These are phyloP conservation scores for Phialophora macrospora DNA, from an alignment of 2,329 filamentous ascomycete species.

Conservation along the genomic window DNA sequence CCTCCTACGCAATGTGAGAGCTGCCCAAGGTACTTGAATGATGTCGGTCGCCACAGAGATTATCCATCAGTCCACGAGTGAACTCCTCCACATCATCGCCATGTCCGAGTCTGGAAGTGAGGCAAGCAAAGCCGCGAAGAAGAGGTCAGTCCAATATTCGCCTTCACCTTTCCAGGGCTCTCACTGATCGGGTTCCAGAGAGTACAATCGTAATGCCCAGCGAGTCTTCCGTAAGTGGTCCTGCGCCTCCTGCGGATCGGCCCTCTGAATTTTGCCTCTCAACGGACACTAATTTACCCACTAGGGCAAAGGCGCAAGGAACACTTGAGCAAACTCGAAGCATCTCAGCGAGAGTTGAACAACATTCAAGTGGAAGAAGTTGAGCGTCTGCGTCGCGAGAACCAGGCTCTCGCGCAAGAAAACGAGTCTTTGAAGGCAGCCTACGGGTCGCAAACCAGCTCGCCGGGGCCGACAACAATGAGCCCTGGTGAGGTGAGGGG, in stretches of 20 bases:
- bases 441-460: slow-evolving; percentile 44
- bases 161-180: background rate
- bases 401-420: slow-evolving; percentile 48
- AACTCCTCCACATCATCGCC: slow-evolving; percentile 27
- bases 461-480: slow-evolving; percentile 36
- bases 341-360: slow-evolving; percentile 49
- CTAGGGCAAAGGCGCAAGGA: slow-evolving; percentile 53
- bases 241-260: slow-evolving; percentile 13
- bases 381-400: slow-evolving; percentile 48
- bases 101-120: slow-evolving; percentile 43
- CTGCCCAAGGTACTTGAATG: slow-evolving; percentile 37
- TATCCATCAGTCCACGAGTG: slow-evolving; percentile 31
- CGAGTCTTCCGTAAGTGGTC: slow-evolving; percentile 50
- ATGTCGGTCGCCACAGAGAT: slow-evolving; percentile 39
- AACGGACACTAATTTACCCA: slow-evolving; percentile 23
- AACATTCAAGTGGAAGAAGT: slow-evolving; percentile 50
- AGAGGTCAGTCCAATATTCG: slow-evolving; percentile 33
- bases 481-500: slow-evolving; percentile 38
- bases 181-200: slow-evolving; percentile 35
- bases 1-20: slow-evolving; percentile 20
- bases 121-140: slow-evolving; percentile 41
- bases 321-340: slow-evolving; percentile 52
- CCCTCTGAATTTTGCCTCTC: slow-evolving; percentile 7
- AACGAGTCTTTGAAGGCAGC: slow-evolving; percentile 48
- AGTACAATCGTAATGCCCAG: slow-evolving; percentile 52